Evolutionary conservation across 768 basidiomycete species (phyloP).

Genomic region (Naematelia encephala): DNA sequence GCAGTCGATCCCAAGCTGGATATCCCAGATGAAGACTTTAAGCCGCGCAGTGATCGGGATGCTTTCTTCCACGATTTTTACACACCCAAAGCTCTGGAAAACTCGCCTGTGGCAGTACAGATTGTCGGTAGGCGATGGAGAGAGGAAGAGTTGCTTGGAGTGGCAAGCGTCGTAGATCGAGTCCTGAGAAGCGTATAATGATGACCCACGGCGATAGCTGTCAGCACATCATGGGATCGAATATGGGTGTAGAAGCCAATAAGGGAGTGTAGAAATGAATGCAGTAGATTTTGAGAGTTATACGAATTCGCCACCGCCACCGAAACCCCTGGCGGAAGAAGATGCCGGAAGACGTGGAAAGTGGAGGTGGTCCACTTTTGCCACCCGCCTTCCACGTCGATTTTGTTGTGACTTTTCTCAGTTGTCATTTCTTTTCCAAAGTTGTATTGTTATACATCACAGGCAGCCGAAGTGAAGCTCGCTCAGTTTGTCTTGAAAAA

Average conservation of each 20-base stretch:
- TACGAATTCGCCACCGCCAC: too few relatives aligned
- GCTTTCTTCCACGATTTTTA: background rate
- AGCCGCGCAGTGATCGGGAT: background rate
- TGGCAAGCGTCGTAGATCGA: background rate
- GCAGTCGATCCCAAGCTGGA: background rate
- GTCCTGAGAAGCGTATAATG: background rate
- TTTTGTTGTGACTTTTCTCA: background rate
- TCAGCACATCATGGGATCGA: too few relatives aligned
- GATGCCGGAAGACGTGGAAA: constrained; percentile 6
- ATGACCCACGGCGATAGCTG: too few relatives aligned
- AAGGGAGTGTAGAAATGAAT: too few relatives aligned
- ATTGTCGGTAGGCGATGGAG: constrained; percentile 1
- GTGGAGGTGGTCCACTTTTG: constrained; percentile 7
- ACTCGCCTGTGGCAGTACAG: constrained; percentile 3
- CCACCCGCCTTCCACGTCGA: constrained; percentile 1
- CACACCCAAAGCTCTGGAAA: background rate
- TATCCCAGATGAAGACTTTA: background rate
- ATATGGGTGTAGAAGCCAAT: too few relatives aligned
- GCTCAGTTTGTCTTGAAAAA: too few relatives aligned
- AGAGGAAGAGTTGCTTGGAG: constrained; percentile 3
- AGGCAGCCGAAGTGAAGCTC: background rate
- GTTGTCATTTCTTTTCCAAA: too few relatives aligned
- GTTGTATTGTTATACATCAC: background rate
- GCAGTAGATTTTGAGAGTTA: too few relatives aligned
- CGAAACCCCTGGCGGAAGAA: too few relatives aligned